Base-by-base conservation (phyloP, 495 filamentous ascomycete species). In the Hypomontagnella monticulosa region DNA sequence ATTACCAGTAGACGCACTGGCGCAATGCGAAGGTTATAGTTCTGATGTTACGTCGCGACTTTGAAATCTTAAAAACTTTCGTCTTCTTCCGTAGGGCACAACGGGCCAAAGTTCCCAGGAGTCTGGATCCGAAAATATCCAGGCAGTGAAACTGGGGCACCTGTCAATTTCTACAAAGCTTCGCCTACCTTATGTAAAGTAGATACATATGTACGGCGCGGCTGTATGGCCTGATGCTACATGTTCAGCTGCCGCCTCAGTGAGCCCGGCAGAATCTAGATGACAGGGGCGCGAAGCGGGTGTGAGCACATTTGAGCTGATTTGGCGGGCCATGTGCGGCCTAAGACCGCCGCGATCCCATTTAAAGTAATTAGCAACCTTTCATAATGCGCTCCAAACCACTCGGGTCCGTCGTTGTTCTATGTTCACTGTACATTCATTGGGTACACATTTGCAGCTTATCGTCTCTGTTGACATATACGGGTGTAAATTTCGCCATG, bases 261-360 rank as follows among this genome's bases (percentile, higher is more conserved):
- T 27, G 42, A 38, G 6, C 0, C 41, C 41, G 58, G 41, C 15
- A 38, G 44, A 57, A 30, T 44, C 18, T 14, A 8, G 30, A 16
- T 16, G 61, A 53, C 61, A 57, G 47, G 62, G 54, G 32, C 41
- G 38, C 8, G 34, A 18, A 54, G 54, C 37, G 51, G 41, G 23
- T 23, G 58, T 65, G 62, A 65, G 62, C 62, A 59, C 15, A 42
- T 65, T 65, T 65, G 55, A 54, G 62, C 1, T 59, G 48, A 14
- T 65, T 65, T 7, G 42, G 19, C 36, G 60, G 36, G 30, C 38
- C 40, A 32, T 44, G 23, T 16, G 14, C 51, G 61, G 61, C 18
- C 33, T 44, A 38, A n/a, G 32, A 32, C 33, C 20, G n/a, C 30
- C 43, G 30, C 51, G 42, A 20, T 62, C 38, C 54, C 47, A 19